Conservation (phyloP, 2,329 filamentous ascomycete genomes). For the Mariannaea elegans region DNA sequence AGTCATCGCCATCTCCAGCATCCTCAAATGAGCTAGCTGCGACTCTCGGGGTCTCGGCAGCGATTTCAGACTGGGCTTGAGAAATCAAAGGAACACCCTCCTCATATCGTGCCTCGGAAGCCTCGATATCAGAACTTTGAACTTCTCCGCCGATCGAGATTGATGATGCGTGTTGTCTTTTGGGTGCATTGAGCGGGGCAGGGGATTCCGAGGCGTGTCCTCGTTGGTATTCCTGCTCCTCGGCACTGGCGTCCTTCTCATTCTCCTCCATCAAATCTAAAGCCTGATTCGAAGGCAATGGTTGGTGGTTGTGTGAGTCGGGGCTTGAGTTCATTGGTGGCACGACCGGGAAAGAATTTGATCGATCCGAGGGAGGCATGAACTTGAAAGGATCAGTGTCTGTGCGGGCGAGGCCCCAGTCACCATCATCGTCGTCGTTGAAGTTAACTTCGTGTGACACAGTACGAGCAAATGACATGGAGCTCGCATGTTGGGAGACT, state of each 20-base stretch:
- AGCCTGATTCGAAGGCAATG: slow-evolving; percentile 59
- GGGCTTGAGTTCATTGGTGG: slow-evolving; percentile 50
- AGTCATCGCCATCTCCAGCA: slow-evolving; percentile 65
- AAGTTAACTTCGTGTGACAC: slow-evolving; percentile 70
- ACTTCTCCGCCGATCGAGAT: slow-evolving; percentile 56
- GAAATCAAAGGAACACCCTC: slow-evolving; percentile 74
- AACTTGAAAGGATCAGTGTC: slow-evolving; percentile 68
- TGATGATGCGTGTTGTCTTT: slow-evolving; percentile 38
- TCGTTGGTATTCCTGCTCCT: slow-evolving; percentile 48
- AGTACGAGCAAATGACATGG: slow-evolving; percentile 70
- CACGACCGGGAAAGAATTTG: slow-evolving; percentile 71
- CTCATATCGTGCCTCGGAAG: slow-evolving; percentile 69
- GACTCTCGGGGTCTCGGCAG: slow-evolving; percentile 26
- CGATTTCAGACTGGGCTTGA: slow-evolving; percentile 32
- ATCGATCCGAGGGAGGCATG: slow-evolving; percentile 65
- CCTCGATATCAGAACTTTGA: slow-evolving; percentile 51
- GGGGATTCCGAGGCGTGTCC: slow-evolving; percentile 22
- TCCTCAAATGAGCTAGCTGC: slow-evolving; percentile 53
- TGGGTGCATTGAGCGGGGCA: slow-evolving; percentile 21
- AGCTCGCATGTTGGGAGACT: slow-evolving; percentile 65
- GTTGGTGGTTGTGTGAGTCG: slow-evolving; percentile 45
- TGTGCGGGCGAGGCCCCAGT: slow-evolving; percentile 62
- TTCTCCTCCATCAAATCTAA: slow-evolving; percentile 62
- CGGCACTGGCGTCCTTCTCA: slow-evolving; percentile 57
- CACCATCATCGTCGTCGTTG: slow-evolving; percentile 66